Percentiles rank a stretch among this genome's conserved stretches.
phyloP scores from a whole-genome alignment of 225 moss, liverwort and hornwort species.

The Climacium dendroides region DNA sequence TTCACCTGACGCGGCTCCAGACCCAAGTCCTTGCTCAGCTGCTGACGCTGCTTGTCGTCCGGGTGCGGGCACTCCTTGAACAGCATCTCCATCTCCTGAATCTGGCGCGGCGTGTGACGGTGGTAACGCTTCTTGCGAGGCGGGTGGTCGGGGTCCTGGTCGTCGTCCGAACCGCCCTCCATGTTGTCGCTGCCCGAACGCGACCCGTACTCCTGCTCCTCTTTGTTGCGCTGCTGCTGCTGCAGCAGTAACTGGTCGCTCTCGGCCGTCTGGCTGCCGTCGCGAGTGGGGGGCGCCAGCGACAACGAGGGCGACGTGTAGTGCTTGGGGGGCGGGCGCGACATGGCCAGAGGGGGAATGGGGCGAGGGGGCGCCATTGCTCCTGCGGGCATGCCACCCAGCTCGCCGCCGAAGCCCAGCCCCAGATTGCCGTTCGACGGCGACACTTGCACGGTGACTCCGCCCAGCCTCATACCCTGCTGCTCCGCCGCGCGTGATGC shows the following conservation, averaged over 20 bases:
- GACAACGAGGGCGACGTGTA: slow-evolving; percentile 73
- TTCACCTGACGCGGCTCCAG: slow-evolving; percentile 90
- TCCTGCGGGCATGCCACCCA: slow-evolving; percentile 92
- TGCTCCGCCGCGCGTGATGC: not conserved
- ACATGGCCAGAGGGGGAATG: slow-evolving; percentile 65
- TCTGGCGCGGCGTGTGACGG: slow-evolving; percentile 75
- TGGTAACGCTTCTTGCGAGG: slow-evolving; percentile 86
- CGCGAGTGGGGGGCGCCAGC: slow-evolving; percentile 69
- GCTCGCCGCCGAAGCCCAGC: slow-evolving; percentile 52
- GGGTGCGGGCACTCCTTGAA: slow-evolving; percentile 96
- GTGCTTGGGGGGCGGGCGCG: slow-evolving; percentile 65
- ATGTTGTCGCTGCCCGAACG: slow-evolving; percentile 87
- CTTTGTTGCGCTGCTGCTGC: slow-evolving; percentile 35
- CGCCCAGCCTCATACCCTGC: slow-evolving; percentile 77
- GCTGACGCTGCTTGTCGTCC: slow-evolving; percentile 91
- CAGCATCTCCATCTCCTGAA: slow-evolving; percentile 94
- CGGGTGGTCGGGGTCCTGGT: slow-evolving; percentile 59
- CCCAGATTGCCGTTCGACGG: slow-evolving; percentile 53
- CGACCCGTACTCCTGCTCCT: slow-evolving; percentile 68
- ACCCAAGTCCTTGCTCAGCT: slow-evolving; percentile 79
- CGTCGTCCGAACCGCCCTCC: slow-evolving; percentile 84
- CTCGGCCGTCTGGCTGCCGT: slow-evolving; percentile 72
- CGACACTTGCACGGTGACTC: slow-evolving; percentile 67
- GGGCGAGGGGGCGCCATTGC: slow-evolving; percentile 89
- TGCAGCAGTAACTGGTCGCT: slow-evolving; percentile 40